These are phyloP conservation scores for Diaporthe eres DNA, from an alignment of 2,329 filamentous ascomycete genomes.

Conservation along the genomic window DNA sequence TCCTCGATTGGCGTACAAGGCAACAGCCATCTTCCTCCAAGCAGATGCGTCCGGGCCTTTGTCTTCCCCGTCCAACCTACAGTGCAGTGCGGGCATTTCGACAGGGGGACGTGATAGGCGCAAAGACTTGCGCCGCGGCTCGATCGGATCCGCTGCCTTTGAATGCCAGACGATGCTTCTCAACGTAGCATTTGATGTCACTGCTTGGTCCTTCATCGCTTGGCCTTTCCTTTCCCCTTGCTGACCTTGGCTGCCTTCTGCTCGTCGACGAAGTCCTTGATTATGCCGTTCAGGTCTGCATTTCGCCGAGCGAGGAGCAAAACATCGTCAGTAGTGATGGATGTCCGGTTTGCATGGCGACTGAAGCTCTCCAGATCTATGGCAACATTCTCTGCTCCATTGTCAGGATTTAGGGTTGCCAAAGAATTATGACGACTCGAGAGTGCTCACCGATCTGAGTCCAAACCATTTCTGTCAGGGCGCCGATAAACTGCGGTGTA, in stretches of 20 bases:
- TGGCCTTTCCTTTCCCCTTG: slow-evolving; percentile 52
- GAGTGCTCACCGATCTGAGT: slow-evolving; percentile 80
- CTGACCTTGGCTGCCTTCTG: slow-evolving; percentile 61
- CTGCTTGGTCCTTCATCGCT: slow-evolving; percentile 45
- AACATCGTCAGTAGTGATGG: slow-evolving; percentile 88
- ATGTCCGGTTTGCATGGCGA: slow-evolving; percentile 85
- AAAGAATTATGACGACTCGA: background rate
- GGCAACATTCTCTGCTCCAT: slow-evolving; percentile 66
- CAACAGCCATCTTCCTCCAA: no score
- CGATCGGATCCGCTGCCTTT: background rate
- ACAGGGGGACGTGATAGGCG: background rate
- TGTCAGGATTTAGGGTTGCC: background rate
- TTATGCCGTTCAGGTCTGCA: slow-evolving; percentile 82
- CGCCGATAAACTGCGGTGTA: slow-evolving; percentile 91
- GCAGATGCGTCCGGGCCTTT: background rate
- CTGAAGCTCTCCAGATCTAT: slow-evolving; percentile 70
- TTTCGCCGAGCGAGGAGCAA: slow-evolving; percentile 89
- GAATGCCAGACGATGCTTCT: background rate
- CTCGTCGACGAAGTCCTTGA: slow-evolving; percentile 77
- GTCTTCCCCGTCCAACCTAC: background rate
- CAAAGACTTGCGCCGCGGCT: background rate
- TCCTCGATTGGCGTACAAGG: background rate
- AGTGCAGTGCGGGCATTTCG: background rate
- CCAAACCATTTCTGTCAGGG: slow-evolving; percentile 89
- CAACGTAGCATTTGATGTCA: background rate